A percentile compares a stretch with the other conserved stretches of the same genome.
These are phyloP conservation scores for Boletus speciosus DNA, from an alignment of 768 basidiomycete genomes.

Conservation along the genomic window DNA sequence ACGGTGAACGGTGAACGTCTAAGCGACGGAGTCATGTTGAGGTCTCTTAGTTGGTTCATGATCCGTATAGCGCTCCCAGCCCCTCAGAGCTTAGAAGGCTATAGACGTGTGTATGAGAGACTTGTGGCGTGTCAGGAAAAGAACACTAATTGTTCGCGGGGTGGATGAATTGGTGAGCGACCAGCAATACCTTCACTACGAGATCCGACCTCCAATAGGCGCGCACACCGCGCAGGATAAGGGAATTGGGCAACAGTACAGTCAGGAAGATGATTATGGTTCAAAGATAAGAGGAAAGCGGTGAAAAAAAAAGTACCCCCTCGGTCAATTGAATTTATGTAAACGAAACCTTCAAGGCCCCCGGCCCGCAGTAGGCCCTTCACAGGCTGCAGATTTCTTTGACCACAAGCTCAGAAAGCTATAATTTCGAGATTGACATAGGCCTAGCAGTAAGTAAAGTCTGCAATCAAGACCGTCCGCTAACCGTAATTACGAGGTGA, in stretches of 20 bases:
- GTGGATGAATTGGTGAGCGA: neutral
- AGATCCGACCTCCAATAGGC: neutral
- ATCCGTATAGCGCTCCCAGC: neutral
- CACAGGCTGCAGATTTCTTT: neutral
- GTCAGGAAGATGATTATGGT: neutral
- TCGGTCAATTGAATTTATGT: neutral
- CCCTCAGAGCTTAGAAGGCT: constrained; percentile 3
- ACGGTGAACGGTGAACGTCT: no score
- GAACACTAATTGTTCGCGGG: neutral
- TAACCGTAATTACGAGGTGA: neutral
- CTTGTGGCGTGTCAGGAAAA: constrained; percentile 11
- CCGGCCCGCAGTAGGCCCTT: neutral
- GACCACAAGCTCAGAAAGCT: neutral
- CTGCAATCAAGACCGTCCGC: neutral
- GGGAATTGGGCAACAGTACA: neutral
- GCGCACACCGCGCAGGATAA: neutral
- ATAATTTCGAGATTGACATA: neutral
- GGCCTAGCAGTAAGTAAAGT: neutral
- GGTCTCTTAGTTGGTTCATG: neutral
- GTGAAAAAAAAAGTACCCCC: neutral
- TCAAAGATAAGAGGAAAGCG: neutral
- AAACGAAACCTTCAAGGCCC: neutral
- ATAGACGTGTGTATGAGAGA: neutral
- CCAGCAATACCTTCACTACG: constrained; percentile 19
- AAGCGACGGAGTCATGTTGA: neutral